Conservation (phyloP, 139 green algal species). For the Protoeuglena noctilucae region DNA sequence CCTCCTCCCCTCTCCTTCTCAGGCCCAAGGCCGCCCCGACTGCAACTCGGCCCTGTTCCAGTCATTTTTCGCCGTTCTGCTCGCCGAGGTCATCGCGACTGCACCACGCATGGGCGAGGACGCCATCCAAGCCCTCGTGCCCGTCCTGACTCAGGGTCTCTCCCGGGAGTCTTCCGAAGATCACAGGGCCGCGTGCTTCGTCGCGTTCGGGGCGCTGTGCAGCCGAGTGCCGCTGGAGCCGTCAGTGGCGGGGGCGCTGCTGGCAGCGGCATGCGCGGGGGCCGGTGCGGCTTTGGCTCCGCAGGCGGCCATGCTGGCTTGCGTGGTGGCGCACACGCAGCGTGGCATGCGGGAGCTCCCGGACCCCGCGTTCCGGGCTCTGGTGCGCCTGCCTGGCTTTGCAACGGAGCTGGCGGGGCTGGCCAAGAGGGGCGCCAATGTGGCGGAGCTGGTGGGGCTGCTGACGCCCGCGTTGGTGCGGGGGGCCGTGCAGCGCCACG, state of each 20-base stretch:
- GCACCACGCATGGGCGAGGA: conserved; percentile 12
- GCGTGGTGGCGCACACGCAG: conserved; percentile 3
- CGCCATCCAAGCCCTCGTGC: conserved; percentile 1
- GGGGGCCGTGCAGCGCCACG: neutral
- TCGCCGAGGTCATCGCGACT: conserved; percentile 37
- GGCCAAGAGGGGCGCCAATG: neutral
- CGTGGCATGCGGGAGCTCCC: neutral
- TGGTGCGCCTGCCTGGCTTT: conserved; percentile 7
- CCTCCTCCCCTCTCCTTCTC: too few relatives aligned
- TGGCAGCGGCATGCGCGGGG: conserved; percentile 6
- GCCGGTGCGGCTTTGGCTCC: neutral
- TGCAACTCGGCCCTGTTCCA: too few relatives aligned
- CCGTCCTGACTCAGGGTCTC: too few relatives aligned
- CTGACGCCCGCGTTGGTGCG: conserved; percentile 1
- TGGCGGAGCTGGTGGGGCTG: neutral
- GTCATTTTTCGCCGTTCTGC: conserved; percentile 48
- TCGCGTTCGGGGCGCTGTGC: neutral
- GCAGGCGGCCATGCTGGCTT: conserved; percentile 7
- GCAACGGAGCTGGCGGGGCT: neutral
- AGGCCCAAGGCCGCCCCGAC: too few relatives aligned
- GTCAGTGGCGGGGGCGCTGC: conserved; percentile 4
- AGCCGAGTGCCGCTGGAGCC: neutral
- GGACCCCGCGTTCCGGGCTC: conserved; percentile 8
- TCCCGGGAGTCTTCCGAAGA: too few relatives aligned
- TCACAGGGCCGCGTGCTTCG: too few relatives aligned